These are phyloP conservation scores for Babesia gibsoni DNA, from an alignment of 169 alveolate genomes.

Conservation along the genomic window DNA sequence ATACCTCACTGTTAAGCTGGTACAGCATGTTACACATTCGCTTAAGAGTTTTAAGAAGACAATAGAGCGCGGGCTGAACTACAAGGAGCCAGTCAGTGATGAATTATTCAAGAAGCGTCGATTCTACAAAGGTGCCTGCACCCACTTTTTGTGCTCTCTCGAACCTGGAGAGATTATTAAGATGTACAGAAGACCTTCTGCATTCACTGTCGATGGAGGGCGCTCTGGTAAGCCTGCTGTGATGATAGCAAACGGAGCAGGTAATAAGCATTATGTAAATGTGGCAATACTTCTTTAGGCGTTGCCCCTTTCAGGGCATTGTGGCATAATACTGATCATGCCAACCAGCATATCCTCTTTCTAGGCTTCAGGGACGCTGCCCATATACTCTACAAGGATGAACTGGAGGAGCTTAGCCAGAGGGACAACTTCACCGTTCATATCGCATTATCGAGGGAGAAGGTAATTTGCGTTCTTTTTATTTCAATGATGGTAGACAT, in stretches of 20 bases:
- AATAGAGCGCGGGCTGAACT: neutral
- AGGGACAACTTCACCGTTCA: constrained; percentile 17
- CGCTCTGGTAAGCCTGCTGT: constrained; percentile 34
- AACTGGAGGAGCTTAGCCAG: constrained; percentile 15
- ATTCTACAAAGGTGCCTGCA: constrained; percentile 57
- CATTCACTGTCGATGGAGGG: constrained; percentile 6
- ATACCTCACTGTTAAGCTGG: constrained; percentile 30
- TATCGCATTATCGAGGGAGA: constrained; percentile 53
- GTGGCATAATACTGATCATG: constrained; percentile 1
- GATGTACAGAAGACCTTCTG: constrained; percentile 52
- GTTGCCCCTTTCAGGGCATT: constrained; percentile 50
- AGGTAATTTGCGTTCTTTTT: too few species aligned
- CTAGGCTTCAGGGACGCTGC: constrained; percentile 36
- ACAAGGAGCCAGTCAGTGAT: neutral
- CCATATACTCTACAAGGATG: constrained; percentile 50
- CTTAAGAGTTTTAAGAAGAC: constrained; percentile 20
- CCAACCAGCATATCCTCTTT: neutral
- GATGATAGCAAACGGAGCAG: constrained; percentile 73
- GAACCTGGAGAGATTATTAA: constrained; percentile 47
- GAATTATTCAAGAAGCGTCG: constrained; percentile 14
- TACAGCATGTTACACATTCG: constrained; percentile 12
- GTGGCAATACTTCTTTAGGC: neutral
- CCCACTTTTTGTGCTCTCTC: constrained; percentile 33
- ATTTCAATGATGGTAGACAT: neutral
- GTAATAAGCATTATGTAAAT: neutral